Conservation (phyloP, 2,329 filamentous ascomycete species). For the Alternaria dauci region DNA sequence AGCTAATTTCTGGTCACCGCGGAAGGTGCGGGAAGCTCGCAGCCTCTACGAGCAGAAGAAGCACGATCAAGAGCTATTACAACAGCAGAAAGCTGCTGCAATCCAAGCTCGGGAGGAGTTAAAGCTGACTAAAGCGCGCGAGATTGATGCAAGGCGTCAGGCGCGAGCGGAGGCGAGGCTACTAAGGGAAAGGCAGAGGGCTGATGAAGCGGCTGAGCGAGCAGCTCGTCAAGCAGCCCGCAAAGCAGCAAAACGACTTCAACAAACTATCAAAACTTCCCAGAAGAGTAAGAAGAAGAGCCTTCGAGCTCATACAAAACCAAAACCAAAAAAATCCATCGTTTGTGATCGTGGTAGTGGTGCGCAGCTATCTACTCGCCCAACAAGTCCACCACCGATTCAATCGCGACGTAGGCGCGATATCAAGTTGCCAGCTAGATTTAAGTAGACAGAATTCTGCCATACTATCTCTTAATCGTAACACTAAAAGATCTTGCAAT, state of each 20-base stretch:
- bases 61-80: neutral
- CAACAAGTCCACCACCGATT: no score
- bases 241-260: constrained; percentile 2
- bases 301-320: no score
- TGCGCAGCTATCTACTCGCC: no score
- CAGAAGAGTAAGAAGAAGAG: constrained; percentile 1
- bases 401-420: neutral
- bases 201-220: neutral
- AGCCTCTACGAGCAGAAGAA: neutral
- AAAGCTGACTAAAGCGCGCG: neutral
- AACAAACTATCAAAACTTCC: constrained; percentile 3
- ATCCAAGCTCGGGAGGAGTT: neutral
- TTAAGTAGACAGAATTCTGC: neutral
- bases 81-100: neutral
- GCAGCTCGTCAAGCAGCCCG: neutral
- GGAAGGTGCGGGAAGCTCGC: constrained; percentile 10
- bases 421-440: neutral
- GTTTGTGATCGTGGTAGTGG: no score
- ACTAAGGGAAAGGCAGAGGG: neutral
- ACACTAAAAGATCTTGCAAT: neutral
- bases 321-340: no score
- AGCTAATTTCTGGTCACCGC: constrained; percentile 12
- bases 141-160: neutral
- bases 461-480: neutral
- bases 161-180: neutral